These are phyloP conservation scores for Fistulifera solaris DNA, from an alignment of 108 stramenopile species.

Conservation along the genomic window DNA sequence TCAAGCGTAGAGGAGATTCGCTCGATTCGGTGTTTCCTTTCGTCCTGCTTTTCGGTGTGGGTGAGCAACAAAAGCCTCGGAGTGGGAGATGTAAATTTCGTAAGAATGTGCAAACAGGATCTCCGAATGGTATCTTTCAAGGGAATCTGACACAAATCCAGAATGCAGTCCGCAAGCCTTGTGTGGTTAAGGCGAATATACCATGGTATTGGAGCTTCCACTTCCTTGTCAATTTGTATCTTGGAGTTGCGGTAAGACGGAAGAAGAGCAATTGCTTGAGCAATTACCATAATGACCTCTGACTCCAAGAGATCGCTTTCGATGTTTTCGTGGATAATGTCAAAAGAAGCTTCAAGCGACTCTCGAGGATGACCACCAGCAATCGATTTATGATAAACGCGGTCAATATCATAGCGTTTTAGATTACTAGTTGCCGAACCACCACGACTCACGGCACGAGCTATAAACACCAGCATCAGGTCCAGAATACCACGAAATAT, in stretches of 20 bases:
- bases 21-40: constrained; percentile 18
- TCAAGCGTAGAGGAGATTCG: constrained; percentile 26
- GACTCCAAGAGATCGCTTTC: constrained; percentile 41
- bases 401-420: constrained; percentile 64
- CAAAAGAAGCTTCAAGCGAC: constrained; percentile 71
- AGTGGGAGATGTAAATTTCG: constrained; percentile 40
- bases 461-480: constrained; percentile 6
- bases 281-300: constrained; percentile 50
- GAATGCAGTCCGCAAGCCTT: constrained; percentile 49
- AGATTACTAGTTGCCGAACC: constrained; percentile 48
- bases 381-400: constrained; percentile 53
- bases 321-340: constrained; percentile 59
- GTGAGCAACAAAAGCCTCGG: constrained; percentile 14
- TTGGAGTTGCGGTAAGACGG: constrained; percentile 1
- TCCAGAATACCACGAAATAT: not conserved
- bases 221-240: constrained; percentile 15
- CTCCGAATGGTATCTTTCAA: constrained; percentile 33
- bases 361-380: constrained; percentile 72
- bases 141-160: constrained; percentile 67
- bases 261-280: constrained; percentile 36
- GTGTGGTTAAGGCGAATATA: constrained; percentile 59
- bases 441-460: constrained; percentile 62
- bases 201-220: constrained; percentile 47
- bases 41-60: constrained; percentile 20
- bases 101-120: constrained; percentile 40